Percentiles rank a stretch among this genome's conserved stretches.
Conservation (phyloP, 2,329 filamentous ascomycete species). For the Escovopsis sp. region DNA sequence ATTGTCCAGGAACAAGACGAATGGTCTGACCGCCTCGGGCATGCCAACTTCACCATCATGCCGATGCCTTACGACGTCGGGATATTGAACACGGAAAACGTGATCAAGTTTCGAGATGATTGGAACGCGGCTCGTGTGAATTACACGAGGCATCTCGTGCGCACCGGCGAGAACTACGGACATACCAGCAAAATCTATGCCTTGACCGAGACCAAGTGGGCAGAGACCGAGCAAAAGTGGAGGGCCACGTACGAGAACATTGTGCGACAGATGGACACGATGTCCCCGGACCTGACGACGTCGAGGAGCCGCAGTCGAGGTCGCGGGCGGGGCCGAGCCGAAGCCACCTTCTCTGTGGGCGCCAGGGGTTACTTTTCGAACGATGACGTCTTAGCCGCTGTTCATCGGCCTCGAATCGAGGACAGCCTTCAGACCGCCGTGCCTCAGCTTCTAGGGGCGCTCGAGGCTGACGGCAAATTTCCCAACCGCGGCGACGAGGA, state of each 20-base stretch:
- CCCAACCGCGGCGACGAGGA: slow-evolving; percentile 78
- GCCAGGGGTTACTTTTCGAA: slow-evolving; percentile 15
- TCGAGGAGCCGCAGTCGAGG: slow-evolving; percentile 25
- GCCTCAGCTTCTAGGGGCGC: slow-evolving; percentile 50
- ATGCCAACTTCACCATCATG: slow-evolving; percentile 82
- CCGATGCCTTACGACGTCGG: slow-evolving; percentile 67
- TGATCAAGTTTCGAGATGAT: slow-evolving; percentile 53
- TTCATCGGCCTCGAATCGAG: slow-evolving; percentile 31
- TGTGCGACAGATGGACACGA: slow-evolving; percentile 24
- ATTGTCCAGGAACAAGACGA: slow-evolving; percentile 58
- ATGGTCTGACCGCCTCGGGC: slow-evolving; percentile 74
- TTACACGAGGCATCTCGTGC: slow-evolving; percentile 77
- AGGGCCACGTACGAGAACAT: slow-evolving; percentile 51
- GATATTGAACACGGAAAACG: slow-evolving; percentile 37
- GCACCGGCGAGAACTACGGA: slow-evolving; percentile 82
- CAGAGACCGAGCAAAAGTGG: slow-evolving; percentile 63
- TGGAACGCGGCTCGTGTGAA: slow-evolving; percentile 76
- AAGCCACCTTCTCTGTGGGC: slow-evolving; percentile 25
- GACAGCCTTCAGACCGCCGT: slow-evolving; percentile 48
- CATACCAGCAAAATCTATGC: slow-evolving; percentile 77
- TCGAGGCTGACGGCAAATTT: slow-evolving; percentile 68
- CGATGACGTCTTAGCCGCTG: slow-evolving; percentile 25
- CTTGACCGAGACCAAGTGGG: slow-evolving; percentile 81
- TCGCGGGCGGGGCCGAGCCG: slow-evolving; percentile 21
- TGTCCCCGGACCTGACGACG: slow-evolving; percentile 6